These are phyloP conservation scores for Noccaea bulbosa DNA, from an alignment of 345 rosid genomes.

Conservation along the genomic window DNA sequence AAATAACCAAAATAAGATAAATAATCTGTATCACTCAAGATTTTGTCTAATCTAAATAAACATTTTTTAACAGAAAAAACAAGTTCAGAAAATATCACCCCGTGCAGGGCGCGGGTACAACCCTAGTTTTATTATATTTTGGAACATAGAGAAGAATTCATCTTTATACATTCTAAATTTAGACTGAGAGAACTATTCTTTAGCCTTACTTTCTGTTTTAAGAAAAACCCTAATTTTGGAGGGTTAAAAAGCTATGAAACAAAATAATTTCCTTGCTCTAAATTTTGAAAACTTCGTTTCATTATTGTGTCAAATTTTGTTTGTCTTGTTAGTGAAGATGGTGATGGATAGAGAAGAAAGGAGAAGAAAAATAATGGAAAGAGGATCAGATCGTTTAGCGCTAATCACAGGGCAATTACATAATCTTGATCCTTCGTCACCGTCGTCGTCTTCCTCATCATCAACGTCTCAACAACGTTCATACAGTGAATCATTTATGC, in stretches of 20 bases:
- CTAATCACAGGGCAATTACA: constrained; percentile 57
- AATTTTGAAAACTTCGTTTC: background rate
- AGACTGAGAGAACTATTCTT: constrained; percentile 35
- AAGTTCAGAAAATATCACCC: too few species aligned
- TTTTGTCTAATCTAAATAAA: too few species aligned
- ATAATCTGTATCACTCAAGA: too few species aligned
- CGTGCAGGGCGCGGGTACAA: too few species aligned
- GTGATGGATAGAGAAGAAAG: constrained; percentile 50
- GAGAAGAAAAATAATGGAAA: constrained; percentile 54
- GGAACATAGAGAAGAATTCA: background rate
- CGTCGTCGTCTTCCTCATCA: constrained; percentile 36
- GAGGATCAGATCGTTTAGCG: constrained; percentile 62
- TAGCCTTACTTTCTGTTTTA: constrained; percentile 32
- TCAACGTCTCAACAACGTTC: constrained; percentile 31
- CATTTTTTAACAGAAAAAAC: too few species aligned
- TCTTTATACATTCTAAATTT: constrained; percentile 23
- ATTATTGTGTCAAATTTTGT: constrained; percentile 4
- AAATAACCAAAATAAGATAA: too few species aligned
- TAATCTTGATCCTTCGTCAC: constrained; percentile 40
- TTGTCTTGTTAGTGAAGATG: constrained; percentile 25
- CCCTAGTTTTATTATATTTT: background rate
- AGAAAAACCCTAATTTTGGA: background rate
- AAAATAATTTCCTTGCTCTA: constrained; percentile 1
- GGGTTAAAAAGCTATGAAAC: constrained; percentile 7
- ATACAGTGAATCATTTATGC: constrained; percentile 37